Conservation (phyloP, 768 basidiomycete species). For the Termitomyces sp. region DNA sequence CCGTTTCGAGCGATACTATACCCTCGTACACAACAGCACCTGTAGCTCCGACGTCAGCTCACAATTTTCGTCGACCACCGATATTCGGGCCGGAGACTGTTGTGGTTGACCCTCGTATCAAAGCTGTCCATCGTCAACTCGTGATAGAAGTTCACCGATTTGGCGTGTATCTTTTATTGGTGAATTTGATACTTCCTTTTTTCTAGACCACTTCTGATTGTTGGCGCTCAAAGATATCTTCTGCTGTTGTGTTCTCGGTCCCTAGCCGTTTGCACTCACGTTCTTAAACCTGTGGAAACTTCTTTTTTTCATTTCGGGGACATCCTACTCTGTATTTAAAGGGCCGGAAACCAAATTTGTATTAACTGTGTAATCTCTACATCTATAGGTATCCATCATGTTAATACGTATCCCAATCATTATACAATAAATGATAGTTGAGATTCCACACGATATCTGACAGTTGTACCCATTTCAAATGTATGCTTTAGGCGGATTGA, state of each 20-base stretch:
- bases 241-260: slow-evolving; percentile 18
- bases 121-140: slow-evolving; percentile 23
- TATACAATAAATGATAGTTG: too few species aligned
- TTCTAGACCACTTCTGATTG: background rate
- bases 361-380: background rate
- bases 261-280: slow-evolving; percentile 14
- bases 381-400: background rate
- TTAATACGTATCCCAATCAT: background rate
- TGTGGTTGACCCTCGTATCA: slow-evolving; percentile 31
- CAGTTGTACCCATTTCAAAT: too few species aligned
- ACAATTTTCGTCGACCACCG: slow-evolving; percentile 20
- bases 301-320: background rate
- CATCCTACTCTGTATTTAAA: background rate
- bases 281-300: background rate
- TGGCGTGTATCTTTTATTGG: slow-evolving; percentile 18
- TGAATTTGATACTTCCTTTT: slow-evolving; percentile 6
- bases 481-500: too few species aligned
- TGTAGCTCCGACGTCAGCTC: background rate
- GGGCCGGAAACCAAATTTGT: background rate
- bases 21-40: background rate
- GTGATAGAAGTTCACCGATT: slow-evolving; percentile 22
- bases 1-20: slow-evolving; percentile 5
- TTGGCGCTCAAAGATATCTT: slow-evolving; percentile 10
- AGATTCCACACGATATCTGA: too few species aligned
- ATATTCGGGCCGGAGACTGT: slow-evolving; percentile 36